Evolutionary conservation across 2,329 filamentous ascomycete genomes (phyloP).

Genomic region (Pseudopyricularia javanii): DNA sequence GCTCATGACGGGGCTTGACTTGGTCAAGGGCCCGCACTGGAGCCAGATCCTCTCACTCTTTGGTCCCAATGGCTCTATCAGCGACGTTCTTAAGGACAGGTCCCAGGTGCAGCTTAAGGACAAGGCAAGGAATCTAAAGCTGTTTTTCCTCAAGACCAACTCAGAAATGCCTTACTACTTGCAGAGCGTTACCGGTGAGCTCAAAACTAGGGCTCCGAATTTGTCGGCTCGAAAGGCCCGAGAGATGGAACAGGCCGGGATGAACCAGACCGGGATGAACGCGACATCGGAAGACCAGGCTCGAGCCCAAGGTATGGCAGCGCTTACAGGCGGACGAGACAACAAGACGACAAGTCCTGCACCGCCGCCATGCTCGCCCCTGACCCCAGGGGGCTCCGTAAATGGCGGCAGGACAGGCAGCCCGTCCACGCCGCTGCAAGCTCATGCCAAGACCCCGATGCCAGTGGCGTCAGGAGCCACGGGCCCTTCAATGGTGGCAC

Average conservation of each 20-base stretch:
- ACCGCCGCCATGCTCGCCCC: neutral
- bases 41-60: constrained; percentile 81
- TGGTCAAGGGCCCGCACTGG: constrained; percentile 87
- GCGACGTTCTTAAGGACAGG: constrained; percentile 72
- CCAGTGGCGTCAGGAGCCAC: neutral
- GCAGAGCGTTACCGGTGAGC: constrained; percentile 76
- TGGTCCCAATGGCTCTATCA: constrained; percentile 66
- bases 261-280: constrained; percentile 43
- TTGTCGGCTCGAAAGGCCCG: constrained; percentile 59
- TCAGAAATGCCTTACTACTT: constrained; percentile 84
- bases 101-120: constrained; percentile 90
- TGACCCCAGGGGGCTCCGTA: constrained; percentile 1
- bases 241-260: constrained; percentile 43
- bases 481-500: neutral
- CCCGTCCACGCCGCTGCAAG: constrained; percentile 1
- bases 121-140: constrained; percentile 78
- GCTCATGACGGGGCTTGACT: constrained; percentile 75
- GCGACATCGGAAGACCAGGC: constrained; percentile 45
- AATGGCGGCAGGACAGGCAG: constrained; percentile 1
- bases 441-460: neutral
- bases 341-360: constrained; percentile 6
- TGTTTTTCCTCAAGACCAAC: constrained; percentile 85
- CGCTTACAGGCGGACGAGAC: constrained; percentile 39
- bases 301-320: constrained; percentile 47
- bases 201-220: constrained; percentile 72